phyloP scores from a whole-genome alignment of 2,329 filamentous ascomycete species.

The Paecilomyces formosus region DNA sequence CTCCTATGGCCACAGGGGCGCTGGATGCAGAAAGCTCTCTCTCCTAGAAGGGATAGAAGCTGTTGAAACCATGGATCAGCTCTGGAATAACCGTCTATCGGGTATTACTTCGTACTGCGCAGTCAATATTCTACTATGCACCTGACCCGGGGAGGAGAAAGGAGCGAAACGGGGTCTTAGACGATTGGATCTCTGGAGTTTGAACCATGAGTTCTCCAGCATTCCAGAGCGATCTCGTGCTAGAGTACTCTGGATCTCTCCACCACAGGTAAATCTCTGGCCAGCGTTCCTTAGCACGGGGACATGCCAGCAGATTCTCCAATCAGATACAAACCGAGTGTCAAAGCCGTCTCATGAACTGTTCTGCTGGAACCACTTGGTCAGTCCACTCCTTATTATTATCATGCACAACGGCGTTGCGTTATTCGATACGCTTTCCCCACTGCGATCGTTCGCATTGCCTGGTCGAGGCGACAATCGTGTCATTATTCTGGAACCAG shows the following conservation, averaged over 20 bases:
- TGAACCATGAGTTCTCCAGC: neutral
- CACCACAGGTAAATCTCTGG: neutral
- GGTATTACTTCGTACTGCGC: too few species aligned
- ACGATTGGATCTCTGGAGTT: neutral
- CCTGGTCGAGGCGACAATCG: neutral
- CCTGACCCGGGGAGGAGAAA: neutral
- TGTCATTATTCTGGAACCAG: neutral
- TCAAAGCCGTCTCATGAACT: neutral
- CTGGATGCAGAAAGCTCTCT: neutral
- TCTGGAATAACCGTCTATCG: neutral
- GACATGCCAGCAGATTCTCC: neutral
- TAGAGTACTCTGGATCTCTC: neutral
- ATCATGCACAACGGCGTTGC: neutral
- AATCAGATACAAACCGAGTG: neutral
- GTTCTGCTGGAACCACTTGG: neutral
- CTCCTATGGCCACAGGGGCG: neutral
- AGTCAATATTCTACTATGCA: neutral
- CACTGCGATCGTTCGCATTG: neutral
- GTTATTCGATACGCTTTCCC: neutral
- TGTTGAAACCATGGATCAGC: neutral
- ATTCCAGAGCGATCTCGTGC: neutral
- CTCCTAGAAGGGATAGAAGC: neutral
- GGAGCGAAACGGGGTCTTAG: neutral
- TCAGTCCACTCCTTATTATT: neutral
- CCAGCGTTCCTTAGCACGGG: neutral